phyloP scores from a whole-genome alignment of 441 rosid genomes.

The Geranium incanum region DNA sequence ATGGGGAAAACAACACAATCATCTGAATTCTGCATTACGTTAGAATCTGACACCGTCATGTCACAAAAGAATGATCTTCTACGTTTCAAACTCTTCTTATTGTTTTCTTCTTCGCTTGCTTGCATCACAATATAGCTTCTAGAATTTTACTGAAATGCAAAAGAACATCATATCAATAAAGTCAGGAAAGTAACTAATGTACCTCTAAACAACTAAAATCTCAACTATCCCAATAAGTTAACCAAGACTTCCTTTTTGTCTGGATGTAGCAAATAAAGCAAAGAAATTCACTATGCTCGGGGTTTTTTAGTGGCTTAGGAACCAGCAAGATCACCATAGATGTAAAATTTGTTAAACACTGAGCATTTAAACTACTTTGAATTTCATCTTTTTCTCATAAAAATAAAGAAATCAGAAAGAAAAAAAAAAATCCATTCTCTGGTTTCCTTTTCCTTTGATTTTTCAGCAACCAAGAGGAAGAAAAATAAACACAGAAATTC shows the following conservation, averaged over 20 bases:
- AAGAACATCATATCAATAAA: conserved; percentile 16
- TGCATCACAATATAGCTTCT: conserved; percentile 46
- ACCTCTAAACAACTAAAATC: not conserved
- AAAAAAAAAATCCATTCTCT: no score
- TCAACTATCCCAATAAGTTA: not conserved
- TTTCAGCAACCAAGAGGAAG: no score
- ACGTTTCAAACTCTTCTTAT: conserved; percentile 42
- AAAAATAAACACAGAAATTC: no score
- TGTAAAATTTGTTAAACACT: not conserved
- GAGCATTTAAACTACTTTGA: not conserved
- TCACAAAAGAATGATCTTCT: conserved; percentile 32
- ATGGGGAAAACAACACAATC: conserved; percentile 47
- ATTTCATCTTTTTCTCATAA: not conserved
- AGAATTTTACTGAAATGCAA: conserved; percentile 18
- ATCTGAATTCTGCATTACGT: conserved; percentile 30
- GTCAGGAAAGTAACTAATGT: not conserved
- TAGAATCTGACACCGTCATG: conserved; percentile 56
- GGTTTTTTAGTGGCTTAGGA: not conserved
- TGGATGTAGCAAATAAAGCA: not conserved
- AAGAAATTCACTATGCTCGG: not conserved
- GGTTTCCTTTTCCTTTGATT: no score
- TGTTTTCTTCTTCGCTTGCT: conserved; percentile 33
- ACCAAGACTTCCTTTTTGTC: not conserved
- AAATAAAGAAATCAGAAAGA: no score
- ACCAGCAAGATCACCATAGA: conserved; percentile 3